Evolutionary conservation across 176 grass and related monocot species (phyloP).

Genomic region (Lolium perenne): DNA sequence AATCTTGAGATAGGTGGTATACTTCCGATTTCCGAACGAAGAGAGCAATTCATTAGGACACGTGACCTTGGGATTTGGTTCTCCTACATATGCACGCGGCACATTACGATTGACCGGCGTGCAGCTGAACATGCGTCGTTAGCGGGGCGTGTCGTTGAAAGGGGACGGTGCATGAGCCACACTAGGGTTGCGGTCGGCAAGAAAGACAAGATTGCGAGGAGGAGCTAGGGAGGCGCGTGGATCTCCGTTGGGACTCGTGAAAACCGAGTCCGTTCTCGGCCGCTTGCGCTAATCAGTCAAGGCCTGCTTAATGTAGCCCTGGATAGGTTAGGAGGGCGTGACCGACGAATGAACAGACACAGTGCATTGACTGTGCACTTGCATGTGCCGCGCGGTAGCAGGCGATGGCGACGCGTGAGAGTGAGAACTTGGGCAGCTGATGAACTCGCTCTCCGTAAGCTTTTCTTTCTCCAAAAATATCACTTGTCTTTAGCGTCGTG

Average conservation of each 20-base stretch:
- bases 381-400: conserved; percentile 38
- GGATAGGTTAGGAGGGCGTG: neutral
- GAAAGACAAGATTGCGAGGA: conserved; percentile 42
- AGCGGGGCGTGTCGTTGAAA: neutral
- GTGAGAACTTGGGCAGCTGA: neutral
- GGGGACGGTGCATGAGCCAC: neutral
- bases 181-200: conserved; percentile 14
- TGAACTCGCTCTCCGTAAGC: neutral
- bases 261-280: neutral
- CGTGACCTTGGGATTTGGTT: neutral
- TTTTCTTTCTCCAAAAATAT: conserved; percentile 4
- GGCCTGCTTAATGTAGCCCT: neutral
- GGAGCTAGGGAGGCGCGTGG: neutral
- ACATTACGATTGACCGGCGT: neutral
- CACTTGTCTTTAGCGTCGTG: neutral
- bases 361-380: neutral
- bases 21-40: no score
- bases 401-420: neutral
- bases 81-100: neutral
- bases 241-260: conserved; percentile 17
- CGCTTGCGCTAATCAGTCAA: neutral
- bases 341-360: neutral
- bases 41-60: neutral
- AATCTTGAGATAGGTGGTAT: no score
- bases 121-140: neutral